Evolutionary conservation across 768 basidiomycete species (phyloP).

Genomic region (Mycena sanguinolenta): DNA sequence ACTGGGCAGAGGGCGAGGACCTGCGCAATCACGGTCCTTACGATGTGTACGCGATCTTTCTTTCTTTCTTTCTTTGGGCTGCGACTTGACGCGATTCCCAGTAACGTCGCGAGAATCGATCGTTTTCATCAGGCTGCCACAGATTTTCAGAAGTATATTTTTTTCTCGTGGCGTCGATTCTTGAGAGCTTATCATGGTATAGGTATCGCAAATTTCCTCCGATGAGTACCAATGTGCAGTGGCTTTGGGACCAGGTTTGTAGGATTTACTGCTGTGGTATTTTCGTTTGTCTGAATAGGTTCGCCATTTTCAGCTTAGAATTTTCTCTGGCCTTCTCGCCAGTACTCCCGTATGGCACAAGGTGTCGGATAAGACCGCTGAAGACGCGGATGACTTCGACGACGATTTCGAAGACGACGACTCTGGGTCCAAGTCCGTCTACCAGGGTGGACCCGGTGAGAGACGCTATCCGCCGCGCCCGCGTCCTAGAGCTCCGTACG

Average conservation of each 20-base stretch:
- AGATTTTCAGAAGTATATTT: constrained; percentile 61
- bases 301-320: constrained; percentile 61
- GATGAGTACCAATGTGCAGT: constrained; percentile 50
- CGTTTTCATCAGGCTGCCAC: constrained; percentile 69
- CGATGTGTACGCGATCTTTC: constrained; percentile 60
- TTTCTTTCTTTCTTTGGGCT: background rate
- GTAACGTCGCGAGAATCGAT: constrained; percentile 61
- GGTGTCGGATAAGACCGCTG: constrained; percentile 51
- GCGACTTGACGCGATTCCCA: constrained; percentile 40
- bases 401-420: constrained; percentile 51
- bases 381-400: constrained; percentile 39
- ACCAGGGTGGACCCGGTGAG: constrained; percentile 13
- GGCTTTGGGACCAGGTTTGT: constrained; percentile 77
- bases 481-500: constrained; percentile 54
- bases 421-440: constrained; percentile 11
- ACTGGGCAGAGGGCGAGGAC: constrained; percentile 77
- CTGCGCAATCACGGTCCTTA: constrained; percentile 57
- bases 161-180: background rate
- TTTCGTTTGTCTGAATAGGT: background rate
- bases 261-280: background rate
- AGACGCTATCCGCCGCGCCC: constrained; percentile 44
- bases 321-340: constrained; percentile 70
- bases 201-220: constrained; percentile 50
- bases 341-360: constrained; percentile 60
- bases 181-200: background rate